These are phyloP conservation scores for Fereydounia khargensis DNA, from an alignment of 1,284 basidiomycete genomes.

Conservation along the genomic window DNA sequence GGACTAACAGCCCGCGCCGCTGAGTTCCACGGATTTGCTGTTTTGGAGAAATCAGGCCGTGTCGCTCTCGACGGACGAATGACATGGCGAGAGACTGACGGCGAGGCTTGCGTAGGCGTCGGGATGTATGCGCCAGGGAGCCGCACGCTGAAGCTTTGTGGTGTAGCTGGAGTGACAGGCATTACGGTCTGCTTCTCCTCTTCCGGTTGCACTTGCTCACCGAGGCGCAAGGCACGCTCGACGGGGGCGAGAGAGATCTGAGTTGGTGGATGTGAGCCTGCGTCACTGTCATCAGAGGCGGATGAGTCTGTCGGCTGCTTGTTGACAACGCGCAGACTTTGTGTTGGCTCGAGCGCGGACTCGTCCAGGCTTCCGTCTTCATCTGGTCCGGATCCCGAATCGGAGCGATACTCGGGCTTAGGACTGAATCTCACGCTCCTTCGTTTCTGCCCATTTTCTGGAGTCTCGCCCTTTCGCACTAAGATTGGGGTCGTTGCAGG, in stretches of 20 bases:
- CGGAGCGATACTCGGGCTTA: slow-evolving; percentile 25
- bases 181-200: neutral
- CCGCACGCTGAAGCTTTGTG: slow-evolving; percentile 2
- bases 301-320: slow-evolving; percentile 10
- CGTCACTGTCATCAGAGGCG: neutral
- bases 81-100: slow-evolving; percentile 16
- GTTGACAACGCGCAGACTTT: slow-evolving; percentile 9
- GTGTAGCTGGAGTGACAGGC: slow-evolving; percentile 2
- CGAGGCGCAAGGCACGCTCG: neutral
- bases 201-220: neutral
- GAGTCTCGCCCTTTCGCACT: no score
- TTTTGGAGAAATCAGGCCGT: no score
- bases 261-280: neutral
- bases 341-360: no score
- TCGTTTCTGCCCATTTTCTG: slow-evolving; percentile 10
- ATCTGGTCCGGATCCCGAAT: slow-evolving; percentile 28
- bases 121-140: slow-evolving; percentile 17
- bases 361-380: slow-evolving; percentile 6
- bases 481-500: no score
- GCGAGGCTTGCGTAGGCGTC: slow-evolving; percentile 7
- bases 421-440: slow-evolving; percentile 31
- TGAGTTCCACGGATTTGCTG: no score
- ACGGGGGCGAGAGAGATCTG: neutral
- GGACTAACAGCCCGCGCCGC: no score
- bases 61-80: no score